phyloP scores from a whole-genome alignment of 1,284 basidiomycete genomes.

The Sphagnurus paluster region DNA sequence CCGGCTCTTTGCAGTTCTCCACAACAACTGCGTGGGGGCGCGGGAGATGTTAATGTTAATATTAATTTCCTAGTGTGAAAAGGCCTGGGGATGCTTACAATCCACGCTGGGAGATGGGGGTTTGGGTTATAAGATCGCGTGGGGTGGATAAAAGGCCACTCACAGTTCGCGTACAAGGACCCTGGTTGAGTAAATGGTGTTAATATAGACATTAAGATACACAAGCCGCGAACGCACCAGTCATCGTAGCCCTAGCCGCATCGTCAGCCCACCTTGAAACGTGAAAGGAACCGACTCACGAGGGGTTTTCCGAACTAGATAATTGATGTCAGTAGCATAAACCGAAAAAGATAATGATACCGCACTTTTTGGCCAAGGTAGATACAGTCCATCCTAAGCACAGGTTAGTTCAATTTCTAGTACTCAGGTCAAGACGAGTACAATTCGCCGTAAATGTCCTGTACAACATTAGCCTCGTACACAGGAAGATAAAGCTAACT shows the following conservation, averaged over 20 bases:
- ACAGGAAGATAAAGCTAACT: slow-evolving; percentile 22
- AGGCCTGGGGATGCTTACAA: slow-evolving; percentile 8
- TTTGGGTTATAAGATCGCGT: neutral
- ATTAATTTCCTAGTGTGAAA: neutral
- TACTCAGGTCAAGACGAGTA: slow-evolving; percentile 30
- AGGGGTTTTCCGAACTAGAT: slow-evolving; percentile 46
- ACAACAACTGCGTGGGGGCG: slow-evolving; percentile 58
- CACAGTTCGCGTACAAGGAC: slow-evolving; percentile 76
- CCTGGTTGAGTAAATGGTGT: slow-evolving; percentile 38
- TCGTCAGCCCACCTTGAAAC: neutral
- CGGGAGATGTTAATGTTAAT: neutral
- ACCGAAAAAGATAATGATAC: neutral
- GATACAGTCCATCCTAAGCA: slow-evolving; percentile 84
- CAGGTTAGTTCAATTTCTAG: neutral
- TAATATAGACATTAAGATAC: slow-evolving; percentile 1
- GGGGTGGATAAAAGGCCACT: slow-evolving; percentile 33
- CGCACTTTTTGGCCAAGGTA: slow-evolving; percentile 88
- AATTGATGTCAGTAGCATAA: no score
- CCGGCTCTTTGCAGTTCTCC: slow-evolving; percentile 61
- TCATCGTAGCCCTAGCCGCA: slow-evolving; percentile 33
- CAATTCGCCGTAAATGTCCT: slow-evolving; percentile 94
- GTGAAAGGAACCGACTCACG: slow-evolving; percentile 24
- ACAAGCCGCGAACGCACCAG: slow-evolving; percentile 30
- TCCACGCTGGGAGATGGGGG: slow-evolving; percentile 11
- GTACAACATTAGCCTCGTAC: neutral